Evolutionary conservation across 2,329 filamentous ascomycete species (phyloP).

Genomic region (Aureobasidium namibiae): DNA sequence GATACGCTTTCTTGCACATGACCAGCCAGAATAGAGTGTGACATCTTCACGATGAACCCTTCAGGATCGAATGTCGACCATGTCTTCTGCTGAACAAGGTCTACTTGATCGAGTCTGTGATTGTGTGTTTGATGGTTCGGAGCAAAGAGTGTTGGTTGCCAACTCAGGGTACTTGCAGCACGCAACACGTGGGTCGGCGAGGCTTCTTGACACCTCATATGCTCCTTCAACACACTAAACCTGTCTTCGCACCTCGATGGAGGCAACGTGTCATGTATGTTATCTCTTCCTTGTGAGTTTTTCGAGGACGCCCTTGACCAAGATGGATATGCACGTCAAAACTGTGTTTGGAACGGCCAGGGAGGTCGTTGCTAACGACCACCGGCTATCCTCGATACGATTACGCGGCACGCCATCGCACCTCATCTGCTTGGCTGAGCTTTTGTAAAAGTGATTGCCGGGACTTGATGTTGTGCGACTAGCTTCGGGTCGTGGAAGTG

Average conservation of each 20-base stretch:
- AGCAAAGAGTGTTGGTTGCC: neutral
- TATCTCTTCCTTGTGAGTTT: neutral
- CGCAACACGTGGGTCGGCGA: neutral
- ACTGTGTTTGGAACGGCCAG: neutral
- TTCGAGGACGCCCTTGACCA: neutral
- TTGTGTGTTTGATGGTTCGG: too few relatives aligned
- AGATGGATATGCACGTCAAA: neutral
- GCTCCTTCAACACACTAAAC: neutral
- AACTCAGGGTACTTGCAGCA: neutral
- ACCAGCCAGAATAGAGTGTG: too few relatives aligned
- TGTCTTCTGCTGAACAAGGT: too few relatives aligned
- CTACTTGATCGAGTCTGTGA: too few relatives aligned
- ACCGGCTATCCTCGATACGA: neutral
- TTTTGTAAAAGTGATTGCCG: neutral
- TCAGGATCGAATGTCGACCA: too few relatives aligned
- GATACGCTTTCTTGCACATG: too few relatives aligned
- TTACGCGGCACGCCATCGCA: slow-evolving; percentile 5
- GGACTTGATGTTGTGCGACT: neutral
- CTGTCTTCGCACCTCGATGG: neutral
- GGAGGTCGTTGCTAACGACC: neutral
- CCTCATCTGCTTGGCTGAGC: neutral
- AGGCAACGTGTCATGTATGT: neutral
- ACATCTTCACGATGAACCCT: too few relatives aligned
- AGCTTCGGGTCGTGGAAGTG: neutral
- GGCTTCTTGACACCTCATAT: neutral